Evolutionary conservation across 176 grass and related monocot species (phyloP).

Genomic region (Poa annua): DNA sequence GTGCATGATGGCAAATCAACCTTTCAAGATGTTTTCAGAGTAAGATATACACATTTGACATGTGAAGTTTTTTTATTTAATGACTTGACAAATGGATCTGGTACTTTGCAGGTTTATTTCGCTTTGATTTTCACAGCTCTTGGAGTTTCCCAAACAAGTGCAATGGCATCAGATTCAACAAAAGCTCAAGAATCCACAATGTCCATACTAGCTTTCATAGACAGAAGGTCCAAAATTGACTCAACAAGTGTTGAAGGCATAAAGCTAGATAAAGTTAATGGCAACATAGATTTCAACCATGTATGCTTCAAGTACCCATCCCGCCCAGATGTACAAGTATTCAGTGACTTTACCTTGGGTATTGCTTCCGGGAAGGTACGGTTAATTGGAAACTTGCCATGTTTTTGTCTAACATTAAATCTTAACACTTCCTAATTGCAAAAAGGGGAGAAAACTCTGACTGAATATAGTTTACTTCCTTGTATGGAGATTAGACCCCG

Average conservation of each 20-base stretch:
- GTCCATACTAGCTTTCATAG: conserved; percentile 62
- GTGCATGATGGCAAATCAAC: conserved; percentile 52
- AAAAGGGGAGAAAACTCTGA: not conserved
- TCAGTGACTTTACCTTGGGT: conserved; percentile 53
- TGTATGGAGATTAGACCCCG: conserved; percentile 15
- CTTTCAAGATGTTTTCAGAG: conserved; percentile 62
- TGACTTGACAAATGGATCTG: not conserved
- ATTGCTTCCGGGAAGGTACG: conserved; percentile 66
- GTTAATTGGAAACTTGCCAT: not conserved
- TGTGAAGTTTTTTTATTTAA: not conserved
- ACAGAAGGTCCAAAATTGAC: conserved; percentile 64
- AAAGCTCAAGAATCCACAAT: conserved; percentile 57
- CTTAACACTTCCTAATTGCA: not conserved
- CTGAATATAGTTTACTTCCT: not conserved
- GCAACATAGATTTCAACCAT: conserved; percentile 56
- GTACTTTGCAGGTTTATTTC: conserved; percentile 58
- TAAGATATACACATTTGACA: conserved; percentile 42
- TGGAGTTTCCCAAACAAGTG: conserved; percentile 64
- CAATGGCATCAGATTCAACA: conserved; percentile 52
- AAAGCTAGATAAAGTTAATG: conserved; percentile 48
- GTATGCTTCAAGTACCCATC: conserved; percentile 71
- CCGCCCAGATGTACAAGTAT: conserved; percentile 69
- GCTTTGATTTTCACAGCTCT: conserved; percentile 61
- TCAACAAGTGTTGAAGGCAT: conserved; percentile 50
- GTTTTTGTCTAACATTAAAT: not conserved